Base-by-base conservation (phyloP, 2,329 filamentous ascomycete genomes). In the Fusarium pilosicola region DNA sequence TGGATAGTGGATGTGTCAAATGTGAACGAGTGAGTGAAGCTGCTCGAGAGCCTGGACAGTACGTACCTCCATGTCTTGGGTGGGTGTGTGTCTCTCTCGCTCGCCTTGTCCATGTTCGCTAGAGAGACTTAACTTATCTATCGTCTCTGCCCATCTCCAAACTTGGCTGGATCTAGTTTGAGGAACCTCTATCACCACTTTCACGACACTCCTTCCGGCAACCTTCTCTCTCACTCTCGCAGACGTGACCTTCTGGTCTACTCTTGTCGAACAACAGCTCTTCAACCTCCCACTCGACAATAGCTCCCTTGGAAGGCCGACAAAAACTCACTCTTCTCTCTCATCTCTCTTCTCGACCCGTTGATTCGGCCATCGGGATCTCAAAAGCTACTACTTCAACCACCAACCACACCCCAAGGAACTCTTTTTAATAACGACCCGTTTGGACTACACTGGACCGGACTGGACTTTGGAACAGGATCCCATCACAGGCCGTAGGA, bases 341-440 rank as follows among this genome's bases (percentile, higher is more conserved):
- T 39, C 34, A 41, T 71, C 55, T 65, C 63, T 70, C 54, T 61
- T 75, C 80, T 85, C 85, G 85, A 87, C 82, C 85, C 84, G 84
- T 87, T 87, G 80, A 85, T 81, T 87, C 85, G 86, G 86, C 81
- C 81, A 82, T 86, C 81, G 77, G 81, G 79, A 68, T 39, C 56
- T 49, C 65, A 62, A 62, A 74, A 57, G 36, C 59, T 62, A 49
- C 30, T 52, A 49, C 49, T 52, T 52, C 62, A 67, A 71, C 76
- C 76, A 77, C 65, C 71, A 71, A 73, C 69, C 34, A 64, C 60
- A 69, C 71, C 70, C 38, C 68, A 69, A 70, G 73, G 75, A 74
- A 41, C 60, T 71, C 60, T 71, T 67, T 69, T 70, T 62, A 51
- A 71, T 59, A 63, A 42, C 74, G 65, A 76, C 60, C 78, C 74